phyloP scores from a whole-genome alignment of 2,329 filamentous ascomycete species.

The Waltergamsia citrina region DNA sequence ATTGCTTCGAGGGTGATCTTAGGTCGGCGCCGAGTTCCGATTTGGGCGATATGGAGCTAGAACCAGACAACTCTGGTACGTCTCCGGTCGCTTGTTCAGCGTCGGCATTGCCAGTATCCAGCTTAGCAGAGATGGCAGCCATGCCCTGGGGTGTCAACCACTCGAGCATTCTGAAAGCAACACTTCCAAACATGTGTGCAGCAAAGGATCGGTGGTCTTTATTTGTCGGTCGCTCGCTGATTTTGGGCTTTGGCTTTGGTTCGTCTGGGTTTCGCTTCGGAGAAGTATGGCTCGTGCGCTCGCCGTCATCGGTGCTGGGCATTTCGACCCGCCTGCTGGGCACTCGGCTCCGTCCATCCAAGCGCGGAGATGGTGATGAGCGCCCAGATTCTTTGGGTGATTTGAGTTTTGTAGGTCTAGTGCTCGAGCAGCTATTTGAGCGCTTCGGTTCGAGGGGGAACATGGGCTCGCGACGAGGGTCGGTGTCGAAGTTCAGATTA shows the following conservation, averaged over 20 bases:
- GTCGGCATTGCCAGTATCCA: slow-evolving; percentile 5
- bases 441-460: slow-evolving; percentile 1
- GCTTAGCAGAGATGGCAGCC: slow-evolving; percentile 33
- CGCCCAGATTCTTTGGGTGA: not conserved
- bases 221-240: slow-evolving; percentile 18
- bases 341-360: too few species aligned
- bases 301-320: too few species aligned
- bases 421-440: not conserved
- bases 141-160: slow-evolving; percentile 56
- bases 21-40: not conserved
- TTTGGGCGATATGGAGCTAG: not conserved
- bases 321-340: too few species aligned
- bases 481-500: slow-evolving; percentile 33
- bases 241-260: too few species aligned
- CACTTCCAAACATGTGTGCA: slow-evolving; percentile 54
- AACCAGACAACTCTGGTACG: not conserved
- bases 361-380: too few species aligned
- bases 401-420: not conserved
- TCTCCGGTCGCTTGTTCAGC: not conserved
- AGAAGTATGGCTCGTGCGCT: too few species aligned
- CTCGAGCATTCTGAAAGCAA: slow-evolving; percentile 60
- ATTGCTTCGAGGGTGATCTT: not conserved
- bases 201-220: slow-evolving; percentile 53
- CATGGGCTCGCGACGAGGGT: not conserved
- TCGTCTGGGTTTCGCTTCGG: too few species aligned